Evolutionary conservation across 148 eudicot genomes (phyloP), one percentile per base, ranked within the genome.

Genomic region (Dianthus caryophyllus): DNA sequence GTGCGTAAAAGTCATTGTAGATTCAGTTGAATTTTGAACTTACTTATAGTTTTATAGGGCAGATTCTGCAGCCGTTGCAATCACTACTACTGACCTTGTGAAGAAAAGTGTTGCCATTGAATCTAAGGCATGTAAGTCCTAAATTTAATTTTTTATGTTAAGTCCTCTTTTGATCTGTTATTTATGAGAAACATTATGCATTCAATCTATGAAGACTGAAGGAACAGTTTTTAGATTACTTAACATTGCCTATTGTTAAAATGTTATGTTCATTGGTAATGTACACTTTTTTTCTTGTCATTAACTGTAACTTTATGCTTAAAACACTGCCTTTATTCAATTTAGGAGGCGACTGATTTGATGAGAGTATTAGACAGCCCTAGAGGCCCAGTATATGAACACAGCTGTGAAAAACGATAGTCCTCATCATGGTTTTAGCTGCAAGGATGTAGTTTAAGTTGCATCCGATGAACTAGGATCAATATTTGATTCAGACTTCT

Each of bases 81-180:
- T 94, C 80, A 94, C 99, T 5, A 94, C 99, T 61, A 94, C 99
- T 51, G 99, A 94, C 71, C 97, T 94, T 65, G 99, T 94, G 63
- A 90, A 87, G 80, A 94, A 94, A 77, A 90, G 93, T 76, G 99
- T 90, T 55, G 99, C 99, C 43, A 61, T 88, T 62, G 93, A 94
- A 81, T 83, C 84, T 47, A 83, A 90, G 96, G 99, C 85, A 73
- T 54, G 80, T 51, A 60, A 56, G 46, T 67, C 39, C 21, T 18
- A 41, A 33, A 27, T 54, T 31, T 13, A 16, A 11, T 31, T 24
- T 30, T 61, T 22, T 15, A 60, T 24, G 52, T 76, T 5, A 21
- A 25, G 43, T 54, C 43, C 61, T 18, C 31, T 2, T 17, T 10
- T 17, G 26, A 2, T 52, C 11, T 26, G 61, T 18, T 1, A 39